Conservation (phyloP, 345 rosid genomes). For the Angophora floribunda region DNA sequence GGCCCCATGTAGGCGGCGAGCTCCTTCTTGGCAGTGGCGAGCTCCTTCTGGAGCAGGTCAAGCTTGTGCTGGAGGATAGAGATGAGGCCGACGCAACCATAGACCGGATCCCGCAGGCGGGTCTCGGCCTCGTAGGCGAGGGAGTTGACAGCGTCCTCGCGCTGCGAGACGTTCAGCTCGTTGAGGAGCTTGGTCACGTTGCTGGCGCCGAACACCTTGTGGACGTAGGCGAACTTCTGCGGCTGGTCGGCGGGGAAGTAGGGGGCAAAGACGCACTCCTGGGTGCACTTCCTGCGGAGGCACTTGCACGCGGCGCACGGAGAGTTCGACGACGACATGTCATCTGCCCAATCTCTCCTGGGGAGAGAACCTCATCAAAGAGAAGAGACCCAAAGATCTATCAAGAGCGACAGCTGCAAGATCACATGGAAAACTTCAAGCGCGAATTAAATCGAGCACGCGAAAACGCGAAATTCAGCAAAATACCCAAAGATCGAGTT, state of each 20-base stretch:
- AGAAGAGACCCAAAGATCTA: neutral
- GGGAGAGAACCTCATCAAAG: neutral
- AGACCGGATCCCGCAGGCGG: constrained; percentile 74
- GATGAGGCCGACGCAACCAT: constrained; percentile 79
- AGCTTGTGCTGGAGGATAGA: constrained; percentile 62
- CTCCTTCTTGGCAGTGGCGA: constrained; percentile 21
- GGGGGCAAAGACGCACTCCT: constrained; percentile 79
- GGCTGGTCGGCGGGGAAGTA: constrained; percentile 78
- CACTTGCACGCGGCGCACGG: constrained; percentile 90
- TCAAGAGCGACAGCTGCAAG: neutral
- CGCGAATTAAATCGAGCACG: neutral
- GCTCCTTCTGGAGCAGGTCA: constrained; percentile 49
- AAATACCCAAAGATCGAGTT: neutral
- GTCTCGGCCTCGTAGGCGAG: constrained; percentile 78
- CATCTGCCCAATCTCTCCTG: neutral
- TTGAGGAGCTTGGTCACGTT: constrained; percentile 68
- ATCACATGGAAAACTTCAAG: neutral
- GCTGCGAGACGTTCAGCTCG: constrained; percentile 36
- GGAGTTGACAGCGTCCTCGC: constrained; percentile 79
- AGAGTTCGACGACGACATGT: constrained; percentile 58
- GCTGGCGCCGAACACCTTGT: constrained; percentile 65
- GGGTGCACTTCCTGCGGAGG: constrained; percentile 65
- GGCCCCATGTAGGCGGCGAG: neutral
- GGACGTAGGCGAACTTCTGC: constrained; percentile 49
- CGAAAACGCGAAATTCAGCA: neutral